Evolutionary conservation across 2,329 filamentous ascomycete genomes (phyloP), one percentile per base, ranked within the genome.

Genomic region (Dothidotthia symphoricarpi): DNA sequence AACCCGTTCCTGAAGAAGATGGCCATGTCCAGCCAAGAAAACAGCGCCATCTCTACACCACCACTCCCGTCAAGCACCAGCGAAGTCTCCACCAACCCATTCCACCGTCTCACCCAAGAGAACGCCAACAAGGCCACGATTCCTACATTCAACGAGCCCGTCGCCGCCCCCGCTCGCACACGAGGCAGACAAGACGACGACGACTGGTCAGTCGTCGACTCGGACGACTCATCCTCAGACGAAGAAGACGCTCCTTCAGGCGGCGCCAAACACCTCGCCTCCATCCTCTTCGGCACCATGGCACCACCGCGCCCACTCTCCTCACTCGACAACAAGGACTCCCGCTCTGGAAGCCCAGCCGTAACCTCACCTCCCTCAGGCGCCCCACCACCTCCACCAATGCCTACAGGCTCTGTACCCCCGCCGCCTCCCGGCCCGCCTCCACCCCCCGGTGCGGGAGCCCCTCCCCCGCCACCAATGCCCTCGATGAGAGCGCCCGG

Each of bases 221-320:
- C 88, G 3, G 82, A 85, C 14, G 82, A 86, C 37, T 83, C 81
- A 5, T 70, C 69, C 4, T 80, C 81, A 31, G 79, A 83, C n/a
- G 78, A 80, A 24, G 85, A 91, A 39, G 86, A 90, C 39, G 85
- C 89, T 36, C 80, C 83, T 8, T 83, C 87, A 13, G 86, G 86
- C 34, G 88, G 88, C 37, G 93, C 93, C 32, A 93, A 94, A 44
- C 88, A 95, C 55, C 80, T 98, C 25, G 93, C 93, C 12, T 95
- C 88, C 6, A 93, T 96, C 44, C 77, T 98, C 14, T 98, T 98
- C 64, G 91, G 93, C 42, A 95, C 90, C 34, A 97, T 98, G 90
- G 91, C 81, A 8, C 91, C 93, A 26, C 91, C 93, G 11, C 82
- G 91, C 34, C 90, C 91, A 19, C 70, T 96, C 29, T 94, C 88